Evolutionary conservation across 768 basidiomycete species (phyloP), one percentile per base, ranked within the genome.

Genomic region (Lactifluus hygrophoroides): DNA sequence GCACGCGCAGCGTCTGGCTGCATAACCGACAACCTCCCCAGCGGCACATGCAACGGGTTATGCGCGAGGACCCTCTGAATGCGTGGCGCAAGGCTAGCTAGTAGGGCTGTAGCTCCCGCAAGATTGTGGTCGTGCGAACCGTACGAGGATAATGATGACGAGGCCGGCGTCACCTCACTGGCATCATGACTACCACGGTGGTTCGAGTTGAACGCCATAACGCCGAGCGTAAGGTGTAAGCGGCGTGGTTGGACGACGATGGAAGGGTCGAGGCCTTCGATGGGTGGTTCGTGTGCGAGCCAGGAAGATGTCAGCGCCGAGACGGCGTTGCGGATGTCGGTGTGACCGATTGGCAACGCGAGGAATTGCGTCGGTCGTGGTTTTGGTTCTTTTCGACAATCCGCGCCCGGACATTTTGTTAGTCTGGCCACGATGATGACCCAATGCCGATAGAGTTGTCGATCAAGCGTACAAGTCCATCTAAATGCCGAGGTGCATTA

Each of bases 151-250:
- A n/a, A n/a, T n/a, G n/a, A n/a, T n/a, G n/a, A n/a, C n/a, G n/a
- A n/a, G n/a, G n/a, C n/a, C n/a, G n/a, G n/a, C n/a, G n/a, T n/a
- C n/a, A n/a, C n/a, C n/a, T n/a, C n/a, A n/a, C n/a, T n/a, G n/a
- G n/a, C n/a, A n/a, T n/a, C n/a, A n/a, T n/a, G n/a, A n/a, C n/a
- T n/a, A n/a, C n/a, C n/a, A n/a, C n/a, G n/a, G n/a, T n/a, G n/a
- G n/a, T n/a, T n/a, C n/a, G 30, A 14, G 38, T 50, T 68, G 34
- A 89, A 80, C 0, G 78, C 71, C 84, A 90, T 85, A 1, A 88
- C 86, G 1, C 87, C 88, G 2, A 90, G 71, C 0, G 88, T 90
- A 56, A 90, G 70, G 68, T 90, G 88, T 43, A 89, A 70, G n/a
- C 86, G 69, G 10, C 77, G 74, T 0, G 76, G 70, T 8, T 74